phyloP scores from a whole-genome alignment of 768 basidiomycete genomes.

The Royoungia palumana region DNA sequence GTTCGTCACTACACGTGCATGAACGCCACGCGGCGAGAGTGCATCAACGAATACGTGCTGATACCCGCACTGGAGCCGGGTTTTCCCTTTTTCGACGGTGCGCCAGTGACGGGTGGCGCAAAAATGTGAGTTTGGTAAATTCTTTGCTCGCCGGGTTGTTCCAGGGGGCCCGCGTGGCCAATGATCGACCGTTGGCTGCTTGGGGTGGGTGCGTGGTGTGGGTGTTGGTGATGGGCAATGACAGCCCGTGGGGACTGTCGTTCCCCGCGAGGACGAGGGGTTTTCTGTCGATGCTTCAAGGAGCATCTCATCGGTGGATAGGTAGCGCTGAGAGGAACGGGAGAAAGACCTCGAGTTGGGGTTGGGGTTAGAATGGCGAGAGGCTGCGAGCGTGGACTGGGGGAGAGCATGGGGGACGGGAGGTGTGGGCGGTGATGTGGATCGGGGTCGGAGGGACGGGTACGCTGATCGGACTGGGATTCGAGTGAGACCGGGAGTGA shows the following conservation, averaged over 20 bases:
- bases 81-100: constrained; percentile 66
- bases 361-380: constrained; percentile 15
- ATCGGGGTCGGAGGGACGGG: constrained; percentile 21
- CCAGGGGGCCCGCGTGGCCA: constrained; percentile 27
- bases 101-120: constrained; percentile 69
- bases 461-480: constrained; percentile 16
- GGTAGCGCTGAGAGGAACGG: constrained; percentile 34
- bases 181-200: constrained; percentile 22
- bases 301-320: constrained; percentile 47
- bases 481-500: constrained; percentile 4
- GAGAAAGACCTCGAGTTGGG: constrained; percentile 31
- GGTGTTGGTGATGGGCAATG: constrained; percentile 32
- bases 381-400: constrained; percentile 7
- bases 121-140: constrained; percentile 68
- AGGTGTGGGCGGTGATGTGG: constrained; percentile 27
- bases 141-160: constrained; percentile 36
- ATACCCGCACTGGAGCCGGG: constrained; percentile 24
- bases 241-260: constrained; percentile 30
- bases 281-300: constrained; percentile 43
- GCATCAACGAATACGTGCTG: constrained; percentile 15
- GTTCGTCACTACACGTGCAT: constrained; percentile 14
- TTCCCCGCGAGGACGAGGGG: constrained; percentile 30
- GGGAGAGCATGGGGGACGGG: constrained; percentile 12
- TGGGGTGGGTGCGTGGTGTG: constrained; percentile 15
- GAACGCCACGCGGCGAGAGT: constrained; percentile 10